Evolutionary conservation across 75 land plant species (phyloP), one percentile per base, ranked within the genome.

Genomic region (Picea sitchensis): DNA sequence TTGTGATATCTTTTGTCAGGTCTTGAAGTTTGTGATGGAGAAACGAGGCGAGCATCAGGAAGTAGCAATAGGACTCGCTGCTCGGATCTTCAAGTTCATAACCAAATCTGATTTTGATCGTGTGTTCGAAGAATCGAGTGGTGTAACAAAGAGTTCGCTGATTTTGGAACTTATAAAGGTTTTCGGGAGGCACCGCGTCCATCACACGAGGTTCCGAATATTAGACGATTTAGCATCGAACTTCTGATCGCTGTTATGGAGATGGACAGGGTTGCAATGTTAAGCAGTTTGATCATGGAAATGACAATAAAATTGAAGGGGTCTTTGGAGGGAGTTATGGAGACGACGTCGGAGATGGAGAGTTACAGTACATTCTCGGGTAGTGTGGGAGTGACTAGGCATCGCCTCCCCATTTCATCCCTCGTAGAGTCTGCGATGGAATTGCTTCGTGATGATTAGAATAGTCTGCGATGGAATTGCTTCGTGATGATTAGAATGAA

Each of bases 371-470:
- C 26, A 17, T 38, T 71, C 3, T 71, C 74, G 8, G 94, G 94
- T 3, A 86, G 84, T 30, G 87, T 87, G 64, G 94, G 94, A 11
- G 14, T 92, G 21, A 82, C 79, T 80, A 82, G 87, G 18, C 87
- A 89, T 69, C 60, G 71, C 14, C 59, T n/a, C 30, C 14, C 85
- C 8, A 68, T 92, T 18, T 83, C 78, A 17, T 26, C 26, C 26
- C 0, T 26, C 26, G 26, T 26, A 26, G 0, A 26, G 26, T 26
- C 26, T 26, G 26, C 26, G 26, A 26, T 26, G 26, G 26, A 26
- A 26, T 26, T 26, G 26, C 26, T 26, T 26, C 26, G 26, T 26
- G 26, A 26, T 26, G 26, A 26, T 26, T 26, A 26, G 26, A 26
- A 26, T 26, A 26, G 26, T 26, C 26, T 26, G 26, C 26, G 26